Base-by-base conservation (phyloP, 2,329 filamentous ascomycete genomes). In the Aspergillus sp. region DNA sequence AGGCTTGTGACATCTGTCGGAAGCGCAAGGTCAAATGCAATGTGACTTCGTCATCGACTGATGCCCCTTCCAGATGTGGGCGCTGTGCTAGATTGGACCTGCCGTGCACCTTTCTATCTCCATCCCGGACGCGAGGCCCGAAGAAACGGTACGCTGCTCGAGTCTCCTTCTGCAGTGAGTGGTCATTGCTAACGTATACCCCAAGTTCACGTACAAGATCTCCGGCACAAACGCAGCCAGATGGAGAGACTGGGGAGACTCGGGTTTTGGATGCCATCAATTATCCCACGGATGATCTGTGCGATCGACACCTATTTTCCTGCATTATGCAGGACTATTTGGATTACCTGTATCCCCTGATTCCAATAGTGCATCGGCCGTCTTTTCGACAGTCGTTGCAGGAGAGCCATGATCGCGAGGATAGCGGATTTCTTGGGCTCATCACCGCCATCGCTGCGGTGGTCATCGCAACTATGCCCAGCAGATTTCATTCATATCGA, bases 311-410 rank as follows among this genome's bases (percentile, higher is more conserved):
- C 23, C 47, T 61, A 4, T 65, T 65, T 17, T 43, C 59, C 7
- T 10, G 36, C 7, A 61, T 65, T 6, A 65, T 65, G 63, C 57
- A 64, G 32, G 63, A 65, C 8, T 65, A 64, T 43, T n/a, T 65
- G 12, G 49, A 60, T 19, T 48, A 59, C 17, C 8, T 65, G 4
- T 65, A 65, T 25, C 62, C 62, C 1, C 36, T 65, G n/a, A 45
- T 64, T 2, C 63, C 63, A 13, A 53, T 65, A 12, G 59, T 65
- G 17, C 62, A 65, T 43, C 59, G 59, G 1, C 62, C 63, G 2
- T 65, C 63, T 0, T 65, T 65, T 15, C 55, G 49, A 8, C 56
- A 58, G 19, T 50, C 57, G 8, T 55, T 65, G 1, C 25, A n/a
- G 12, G 49, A 58, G 21, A 49, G 60, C 32, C 54, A 57, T 5